A percentile compares a stretch with the other conserved stretches of the same genome.
Conservation (phyloP, 2,329 filamentous ascomycete species). For the Bisporella sp. region DNA sequence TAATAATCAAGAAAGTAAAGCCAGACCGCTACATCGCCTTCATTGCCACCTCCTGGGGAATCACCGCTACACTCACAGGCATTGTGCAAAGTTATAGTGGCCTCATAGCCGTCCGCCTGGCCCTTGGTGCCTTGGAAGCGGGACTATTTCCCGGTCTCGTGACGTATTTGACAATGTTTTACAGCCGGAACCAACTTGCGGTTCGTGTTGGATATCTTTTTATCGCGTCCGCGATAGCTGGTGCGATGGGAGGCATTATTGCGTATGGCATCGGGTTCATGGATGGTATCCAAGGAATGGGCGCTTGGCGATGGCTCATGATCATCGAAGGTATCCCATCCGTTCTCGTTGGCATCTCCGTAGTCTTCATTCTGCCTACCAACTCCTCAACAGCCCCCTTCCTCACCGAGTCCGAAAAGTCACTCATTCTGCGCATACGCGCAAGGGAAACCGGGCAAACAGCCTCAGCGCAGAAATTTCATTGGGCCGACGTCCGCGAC, state of each 20-base stretch:
- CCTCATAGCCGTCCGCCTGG: conserved; percentile 37
- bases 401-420: conserved; percentile 38
- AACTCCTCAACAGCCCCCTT: conserved; percentile 41
- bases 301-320: conserved; percentile 41
- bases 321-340: conserved; percentile 43
- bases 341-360: conserved; percentile 33
- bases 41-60: too few species aligned
- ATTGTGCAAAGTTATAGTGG: conserved; percentile 15
- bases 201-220: conserved; percentile 46
- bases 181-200: conserved; percentile 47
- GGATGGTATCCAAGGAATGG: conserved; percentile 35
- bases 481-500: conserved; percentile 41
- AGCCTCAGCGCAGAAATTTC: conserved; percentile 27
- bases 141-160: conserved; percentile 43
- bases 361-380: conserved; percentile 41
- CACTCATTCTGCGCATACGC: conserved; percentile 40
- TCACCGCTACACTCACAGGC: too few species aligned
- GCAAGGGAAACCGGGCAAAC: too few species aligned
- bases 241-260: conserved; percentile 44
- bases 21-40: too few species aligned
- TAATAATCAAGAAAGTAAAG: too few species aligned
- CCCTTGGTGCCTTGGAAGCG: conserved; percentile 41
- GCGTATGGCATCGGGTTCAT: conserved; percentile 44
- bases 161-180: conserved; percentile 46
- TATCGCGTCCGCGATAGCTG: conserved; percentile 43